Percentiles rank a stretch among this genome's conserved stretches.
Evolutionary conservation across 192 early-diverging fungal species (phyloP).

Genomic region (Backusella luteola): DNA sequence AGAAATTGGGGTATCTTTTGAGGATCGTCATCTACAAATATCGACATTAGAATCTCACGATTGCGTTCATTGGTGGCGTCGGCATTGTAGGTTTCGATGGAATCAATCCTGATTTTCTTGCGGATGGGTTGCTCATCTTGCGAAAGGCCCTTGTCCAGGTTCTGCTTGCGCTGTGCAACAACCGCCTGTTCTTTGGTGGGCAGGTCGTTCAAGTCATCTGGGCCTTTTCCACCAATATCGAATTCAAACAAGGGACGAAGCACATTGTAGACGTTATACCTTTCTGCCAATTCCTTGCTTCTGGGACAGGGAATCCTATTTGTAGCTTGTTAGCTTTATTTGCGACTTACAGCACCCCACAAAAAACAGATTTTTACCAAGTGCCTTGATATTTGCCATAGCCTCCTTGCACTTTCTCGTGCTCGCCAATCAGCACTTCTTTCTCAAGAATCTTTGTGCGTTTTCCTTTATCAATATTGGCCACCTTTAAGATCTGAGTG

Average conservation of each 20-base stretch:
- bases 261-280: conserved; percentile 70
- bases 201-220: conserved; percentile 10
- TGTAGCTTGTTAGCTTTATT: no score
- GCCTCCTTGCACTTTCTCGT: conserved; percentile 95
- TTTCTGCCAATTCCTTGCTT: conserved; percentile 78
- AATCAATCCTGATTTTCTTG: conserved; percentile 10
- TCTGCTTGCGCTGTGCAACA: conserved; percentile 3
- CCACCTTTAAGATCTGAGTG: conserved; percentile 91
- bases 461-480: conserved; percentile 80
- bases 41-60: conserved; percentile 76
- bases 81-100: background rate
- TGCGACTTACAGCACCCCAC: no score
- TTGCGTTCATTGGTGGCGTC: conserved; percentile 55
- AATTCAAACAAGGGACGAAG: conserved; percentile 83
- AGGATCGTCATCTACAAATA: conserved; percentile 78
- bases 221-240: conserved; percentile 29
- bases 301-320: conserved; percentile 81
- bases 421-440: conserved; percentile 72
- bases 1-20: conserved; percentile 53
- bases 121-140: background rate
- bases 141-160: background rate
- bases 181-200: conserved; percentile 30
- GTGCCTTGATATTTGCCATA: conserved; percentile 95
- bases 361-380: conserved; percentile 47
- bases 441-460: conserved; percentile 88